These are phyloP conservation scores for Fusarium praegraminearum DNA, from an alignment of 2,329 filamentous ascomycete genomes.

Conservation along the genomic window DNA sequence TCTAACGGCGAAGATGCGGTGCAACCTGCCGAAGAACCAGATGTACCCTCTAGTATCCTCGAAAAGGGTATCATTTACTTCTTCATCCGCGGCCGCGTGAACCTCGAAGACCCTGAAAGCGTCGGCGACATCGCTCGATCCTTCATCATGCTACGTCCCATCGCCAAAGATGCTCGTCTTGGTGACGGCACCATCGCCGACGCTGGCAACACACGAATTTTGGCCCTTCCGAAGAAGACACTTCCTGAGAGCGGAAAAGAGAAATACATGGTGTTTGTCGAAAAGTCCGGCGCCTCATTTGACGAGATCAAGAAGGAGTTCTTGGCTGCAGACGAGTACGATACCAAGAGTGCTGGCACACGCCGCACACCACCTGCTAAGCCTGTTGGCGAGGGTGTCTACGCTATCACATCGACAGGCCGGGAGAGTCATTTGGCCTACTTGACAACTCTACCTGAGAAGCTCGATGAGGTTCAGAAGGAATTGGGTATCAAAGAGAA, in stretches of 20 bases:
- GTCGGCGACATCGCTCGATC: slow-evolving; percentile 80
- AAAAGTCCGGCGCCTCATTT: slow-evolving; percentile 76
- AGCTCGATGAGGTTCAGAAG: slow-evolving; percentile 77
- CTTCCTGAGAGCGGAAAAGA: slow-evolving; percentile 77
- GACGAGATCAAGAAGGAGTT: slow-evolving; percentile 79
- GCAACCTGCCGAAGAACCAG: slow-evolving; percentile 39
- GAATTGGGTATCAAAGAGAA: slow-evolving; percentile 78
- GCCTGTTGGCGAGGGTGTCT: slow-evolving; percentile 86
- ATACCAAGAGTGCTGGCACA: slow-evolving; percentile 79
- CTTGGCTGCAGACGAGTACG: slow-evolving; percentile 74
- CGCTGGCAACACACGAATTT: slow-evolving; percentile 73
- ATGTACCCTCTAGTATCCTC: slow-evolving; percentile 68
- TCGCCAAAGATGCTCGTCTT: slow-evolving; percentile 74
- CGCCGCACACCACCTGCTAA: slow-evolving; percentile 76
- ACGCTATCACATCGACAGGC: slow-evolving; percentile 80
- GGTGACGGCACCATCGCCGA: slow-evolving; percentile 62
- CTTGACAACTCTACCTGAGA: slow-evolving; percentile 77
- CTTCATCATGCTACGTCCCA: slow-evolving; percentile 82
- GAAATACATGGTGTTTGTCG: slow-evolving; percentile 84
- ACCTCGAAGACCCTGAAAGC: slow-evolving; percentile 74
- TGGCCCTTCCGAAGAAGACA: slow-evolving; percentile 86
- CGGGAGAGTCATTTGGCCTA: slow-evolving; percentile 83
- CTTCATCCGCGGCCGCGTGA: slow-evolving; percentile 84
- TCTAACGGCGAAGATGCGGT: slow-evolving; percentile 35
- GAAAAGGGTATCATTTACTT: slow-evolving; percentile 95